Conservation (phyloP, 2,329 filamentous ascomycete genomes). For the Colletotrichum tabaci region DNA sequence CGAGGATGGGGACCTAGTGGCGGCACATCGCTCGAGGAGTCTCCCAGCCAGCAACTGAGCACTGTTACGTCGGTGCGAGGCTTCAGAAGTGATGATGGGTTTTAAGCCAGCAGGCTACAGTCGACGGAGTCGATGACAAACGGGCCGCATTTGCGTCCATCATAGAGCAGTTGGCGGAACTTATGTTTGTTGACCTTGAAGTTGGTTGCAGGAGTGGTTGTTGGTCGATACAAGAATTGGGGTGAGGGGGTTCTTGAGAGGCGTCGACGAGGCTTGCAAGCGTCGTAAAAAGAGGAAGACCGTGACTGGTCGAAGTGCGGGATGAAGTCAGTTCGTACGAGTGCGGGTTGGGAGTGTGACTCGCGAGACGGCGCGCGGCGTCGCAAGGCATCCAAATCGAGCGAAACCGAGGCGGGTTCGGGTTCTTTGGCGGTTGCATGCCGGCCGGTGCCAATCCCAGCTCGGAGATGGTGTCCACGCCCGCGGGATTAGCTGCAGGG, state of each 20-base stretch:
- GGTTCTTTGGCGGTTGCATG: conserved; percentile 23
- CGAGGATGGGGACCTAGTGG: conserved; percentile 4
- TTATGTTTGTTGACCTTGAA: neutral
- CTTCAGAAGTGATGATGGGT: neutral
- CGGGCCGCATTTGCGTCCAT: conserved; percentile 5
- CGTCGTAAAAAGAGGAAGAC: neutral
- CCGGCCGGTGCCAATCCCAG: conserved; percentile 33
- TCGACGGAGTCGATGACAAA: neutral
- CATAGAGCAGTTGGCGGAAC: conserved; percentile 10
- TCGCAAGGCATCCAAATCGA: conserved; percentile 25
- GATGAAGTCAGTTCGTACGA: conserved; percentile 18
- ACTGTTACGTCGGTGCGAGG: neutral
- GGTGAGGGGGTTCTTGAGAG: neutral
- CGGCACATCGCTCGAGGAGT: conserved; percentile 3
- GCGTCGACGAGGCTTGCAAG: conserved; percentile 20
- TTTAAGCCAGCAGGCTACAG: neutral
- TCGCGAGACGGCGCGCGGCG: conserved; percentile 15
- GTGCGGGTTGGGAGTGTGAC: conserved; percentile 9
- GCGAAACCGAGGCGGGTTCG: conserved; percentile 32
- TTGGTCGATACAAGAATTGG: conserved; percentile 16
- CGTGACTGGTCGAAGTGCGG: conserved; percentile 23
- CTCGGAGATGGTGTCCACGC: conserved; percentile 31
- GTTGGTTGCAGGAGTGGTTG: conserved; percentile 11
- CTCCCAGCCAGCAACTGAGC: conserved; percentile 9
- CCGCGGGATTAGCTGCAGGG: conserved; percentile 36